Evolutionary conservation across 2,329 filamentous ascomycete species (phyloP).

Genomic region (Helotiales sp.): DNA sequence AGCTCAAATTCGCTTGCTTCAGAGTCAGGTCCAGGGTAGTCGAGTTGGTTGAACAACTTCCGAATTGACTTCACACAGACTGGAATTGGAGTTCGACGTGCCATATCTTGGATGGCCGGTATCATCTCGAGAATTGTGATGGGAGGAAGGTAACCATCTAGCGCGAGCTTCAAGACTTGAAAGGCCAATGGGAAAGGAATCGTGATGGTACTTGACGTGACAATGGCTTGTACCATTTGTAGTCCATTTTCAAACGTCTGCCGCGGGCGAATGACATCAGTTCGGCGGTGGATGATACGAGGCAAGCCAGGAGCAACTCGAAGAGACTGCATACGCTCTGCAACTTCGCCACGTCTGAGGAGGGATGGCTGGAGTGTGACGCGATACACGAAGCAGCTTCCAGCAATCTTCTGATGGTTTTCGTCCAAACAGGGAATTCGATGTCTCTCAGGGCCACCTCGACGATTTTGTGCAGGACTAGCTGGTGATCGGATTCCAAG

Average conservation of each 20-base stretch:
- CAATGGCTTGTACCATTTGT: conserved; percentile 24
- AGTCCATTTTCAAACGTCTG: conserved; percentile 31
- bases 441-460: conserved; percentile 17
- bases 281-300: conserved; percentile 35
- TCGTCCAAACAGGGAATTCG: conserved; percentile 46
- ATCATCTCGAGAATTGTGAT: conserved; percentile 52
- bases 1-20: conserved; percentile 51
- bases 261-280: conserved; percentile 18
- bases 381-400: conserved; percentile 57
- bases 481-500: conserved; percentile 6
- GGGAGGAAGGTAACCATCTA: conserved; percentile 67
- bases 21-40: conserved; percentile 57
- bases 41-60: conserved; percentile 56
- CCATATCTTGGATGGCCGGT: conserved; percentile 46
- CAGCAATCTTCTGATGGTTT: conserved; percentile 47
- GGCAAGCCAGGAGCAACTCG: conserved; percentile 42
- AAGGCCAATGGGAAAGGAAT: conserved; percentile 62
- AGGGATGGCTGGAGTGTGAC: conserved; percentile 38
- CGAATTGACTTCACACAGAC: conserved; percentile 60
- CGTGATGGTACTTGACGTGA: conserved; percentile 33
- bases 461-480: conserved; percentile 12
- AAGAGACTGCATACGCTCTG: conserved; percentile 39
- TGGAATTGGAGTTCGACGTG: conserved; percentile 40
- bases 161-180: conserved; percentile 66
- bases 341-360: conserved; percentile 34